Evolutionary conservation across 1,284 basidiomycete genomes (phyloP).

Genomic region (Trametes pubescens): DNA sequence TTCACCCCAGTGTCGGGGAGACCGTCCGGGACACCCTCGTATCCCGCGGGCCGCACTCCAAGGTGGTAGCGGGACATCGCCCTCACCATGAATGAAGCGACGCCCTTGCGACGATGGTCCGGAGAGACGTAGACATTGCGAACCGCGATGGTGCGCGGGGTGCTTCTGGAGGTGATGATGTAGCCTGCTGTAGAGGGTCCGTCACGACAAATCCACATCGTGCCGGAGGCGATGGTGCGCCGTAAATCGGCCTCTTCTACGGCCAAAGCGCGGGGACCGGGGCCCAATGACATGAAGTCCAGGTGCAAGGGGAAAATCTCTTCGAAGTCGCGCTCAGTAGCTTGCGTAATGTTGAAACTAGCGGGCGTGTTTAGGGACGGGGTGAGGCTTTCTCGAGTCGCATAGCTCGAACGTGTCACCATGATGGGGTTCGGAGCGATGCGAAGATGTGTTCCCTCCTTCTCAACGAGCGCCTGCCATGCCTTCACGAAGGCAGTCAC

Average conservation of each 20-base stretch:
- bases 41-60: constrained; percentile 30
- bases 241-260: constrained; percentile 22
- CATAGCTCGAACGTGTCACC: constrained; percentile 28
- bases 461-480: constrained; percentile 22
- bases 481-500: constrained; percentile 31
- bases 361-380: constrained; percentile 13
- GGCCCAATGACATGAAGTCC: constrained; percentile 26
- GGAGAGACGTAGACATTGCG: constrained; percentile 37
- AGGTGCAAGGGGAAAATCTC: constrained; percentile 29
- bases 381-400: constrained; percentile 29
- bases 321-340: constrained; percentile 25
- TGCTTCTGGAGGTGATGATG: constrained; percentile 28
- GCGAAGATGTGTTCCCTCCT: constrained; percentile 20
- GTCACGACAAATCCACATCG: constrained; percentile 31
- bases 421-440: constrained; percentile 16
- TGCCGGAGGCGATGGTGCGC: constrained; percentile 10
- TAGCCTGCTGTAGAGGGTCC: constrained; percentile 30
- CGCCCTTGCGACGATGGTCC: constrained; percentile 33
- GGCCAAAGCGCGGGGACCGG: constrained; percentile 8
- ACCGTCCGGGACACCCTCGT: constrained; percentile 21
- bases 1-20: constrained; percentile 24
- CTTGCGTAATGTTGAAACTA: constrained; percentile 16
- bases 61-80: constrained; percentile 34
- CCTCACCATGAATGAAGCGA: constrained; percentile 35
- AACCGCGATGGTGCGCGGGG: constrained; percentile 35